A percentile compares a stretch with the other conserved stretches of the same genome.
Evolutionary conservation across 768 basidiomycete species (phyloP).

Genomic region (Tylopilus vinaceipallidus): DNA sequence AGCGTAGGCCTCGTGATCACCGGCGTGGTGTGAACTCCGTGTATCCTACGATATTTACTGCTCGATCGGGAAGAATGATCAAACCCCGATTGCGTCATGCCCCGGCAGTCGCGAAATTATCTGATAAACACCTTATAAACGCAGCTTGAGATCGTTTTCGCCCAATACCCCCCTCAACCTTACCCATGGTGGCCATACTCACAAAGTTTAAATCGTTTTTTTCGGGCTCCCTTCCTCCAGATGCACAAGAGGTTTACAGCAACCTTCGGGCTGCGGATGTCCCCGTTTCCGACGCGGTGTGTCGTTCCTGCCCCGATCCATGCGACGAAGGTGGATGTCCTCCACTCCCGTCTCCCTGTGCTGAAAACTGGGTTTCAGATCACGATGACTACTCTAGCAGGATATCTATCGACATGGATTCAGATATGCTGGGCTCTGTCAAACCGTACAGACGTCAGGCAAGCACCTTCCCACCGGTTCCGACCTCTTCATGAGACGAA

Average conservation of each 20-base stretch:
- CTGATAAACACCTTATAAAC: background rate
- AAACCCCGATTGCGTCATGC: background rate
- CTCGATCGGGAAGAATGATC: background rate
- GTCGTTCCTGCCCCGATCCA: constrained; percentile 72
- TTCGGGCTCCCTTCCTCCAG: constrained; percentile 21
- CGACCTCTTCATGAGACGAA: background rate
- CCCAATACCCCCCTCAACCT: background rate
- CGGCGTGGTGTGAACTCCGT: background rate
- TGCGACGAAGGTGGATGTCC: constrained; percentile 61
- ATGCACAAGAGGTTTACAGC: constrained; percentile 41
- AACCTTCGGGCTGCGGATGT: constrained; percentile 57
- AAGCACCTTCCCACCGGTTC: constrained; percentile 9
- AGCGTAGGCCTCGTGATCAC: background rate
- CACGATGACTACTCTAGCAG: constrained; percentile 72
- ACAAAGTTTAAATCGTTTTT: constrained; percentile 27
- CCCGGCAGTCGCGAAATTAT: background rate
- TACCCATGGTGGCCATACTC: constrained; percentile 27
- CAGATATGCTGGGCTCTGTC: constrained; percentile 81
- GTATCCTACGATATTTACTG: background rate
- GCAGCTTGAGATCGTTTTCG: background rate
- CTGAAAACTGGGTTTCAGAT: constrained; percentile 39
- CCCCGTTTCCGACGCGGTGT: constrained; percentile 66
- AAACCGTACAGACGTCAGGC: constrained; percentile 85
- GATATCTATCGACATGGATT: constrained; percentile 77
- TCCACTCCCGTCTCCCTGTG: constrained; percentile 26